A percentile compares a stretch with the other conserved stretches of the same genome.
Conservation (phyloP, 257 asterid species). For the Lantana camara region DNA sequence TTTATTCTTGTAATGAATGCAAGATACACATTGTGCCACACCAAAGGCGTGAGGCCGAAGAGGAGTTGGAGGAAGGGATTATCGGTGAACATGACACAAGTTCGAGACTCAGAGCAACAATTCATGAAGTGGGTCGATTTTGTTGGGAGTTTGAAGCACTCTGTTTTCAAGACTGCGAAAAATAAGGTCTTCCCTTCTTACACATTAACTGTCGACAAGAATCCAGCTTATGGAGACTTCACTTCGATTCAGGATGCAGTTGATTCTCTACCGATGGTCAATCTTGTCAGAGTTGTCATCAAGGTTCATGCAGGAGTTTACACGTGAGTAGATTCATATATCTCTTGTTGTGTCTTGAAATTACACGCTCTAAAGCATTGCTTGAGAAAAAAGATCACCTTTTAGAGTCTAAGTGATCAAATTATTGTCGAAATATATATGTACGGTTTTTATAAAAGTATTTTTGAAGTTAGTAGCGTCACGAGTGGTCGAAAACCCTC, state of each 20-base stretch:
- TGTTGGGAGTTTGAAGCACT: conserved; percentile 76
- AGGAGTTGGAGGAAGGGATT: conserved; percentile 30
- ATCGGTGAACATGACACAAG: conserved; percentile 52
- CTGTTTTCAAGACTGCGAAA: conserved; percentile 68
- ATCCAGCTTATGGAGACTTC: conserved; percentile 71
- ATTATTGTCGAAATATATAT: too few species aligned
- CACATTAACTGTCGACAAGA: conserved; percentile 68
- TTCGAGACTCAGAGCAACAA: conserved; percentile 61
- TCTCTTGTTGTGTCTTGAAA: background rate
- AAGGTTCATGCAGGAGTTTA: conserved; percentile 85
- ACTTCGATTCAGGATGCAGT: conserved; percentile 83
- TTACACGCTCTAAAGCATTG: background rate
- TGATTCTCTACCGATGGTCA: conserved; percentile 79
- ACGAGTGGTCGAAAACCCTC: too few species aligned
- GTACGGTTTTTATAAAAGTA: too few species aligned
- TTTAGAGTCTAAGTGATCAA: too few species aligned
- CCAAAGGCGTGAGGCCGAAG: conserved; percentile 53
- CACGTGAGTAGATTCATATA: conserved; percentile 50
- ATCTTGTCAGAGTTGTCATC: conserved; percentile 79
- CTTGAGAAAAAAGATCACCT: too few species aligned
- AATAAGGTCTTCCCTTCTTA: conserved; percentile 78
- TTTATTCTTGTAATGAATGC: conserved; percentile 35
- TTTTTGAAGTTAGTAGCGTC: too few species aligned
- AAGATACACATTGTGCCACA: conserved; percentile 41
- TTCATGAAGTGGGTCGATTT: conserved; percentile 84